These are phyloP conservation scores for Tuber indicum DNA, from an alignment of 495 filamentous ascomycete genomes.

Conservation along the genomic window DNA sequence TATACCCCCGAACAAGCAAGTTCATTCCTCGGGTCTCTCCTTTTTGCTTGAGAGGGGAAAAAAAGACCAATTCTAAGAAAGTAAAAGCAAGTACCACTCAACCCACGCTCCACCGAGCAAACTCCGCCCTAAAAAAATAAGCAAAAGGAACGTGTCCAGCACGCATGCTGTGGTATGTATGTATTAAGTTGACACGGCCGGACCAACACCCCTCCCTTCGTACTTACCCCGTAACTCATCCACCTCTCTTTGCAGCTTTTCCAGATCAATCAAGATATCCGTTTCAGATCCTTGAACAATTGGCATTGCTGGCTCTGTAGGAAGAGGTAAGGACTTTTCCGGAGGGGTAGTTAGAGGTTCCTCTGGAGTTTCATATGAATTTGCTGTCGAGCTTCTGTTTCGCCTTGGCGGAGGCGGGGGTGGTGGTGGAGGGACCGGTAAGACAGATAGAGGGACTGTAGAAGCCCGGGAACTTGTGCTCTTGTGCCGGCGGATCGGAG, in stretches of 20 bases:
- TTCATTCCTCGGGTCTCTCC: not conserved
- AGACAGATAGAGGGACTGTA: not conserved
- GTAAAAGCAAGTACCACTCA: not conserved
- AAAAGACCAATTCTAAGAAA: not conserved
- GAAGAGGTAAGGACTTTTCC: not conserved
- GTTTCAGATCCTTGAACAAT: constrained; percentile 13
- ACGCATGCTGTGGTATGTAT: not conserved
- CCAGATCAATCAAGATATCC: constrained; percentile 40
- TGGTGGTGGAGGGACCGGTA: constrained; percentile 11
- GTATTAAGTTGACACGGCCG: not conserved
- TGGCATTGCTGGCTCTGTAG: constrained; percentile 7
- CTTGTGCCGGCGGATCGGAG: constrained; percentile 32
- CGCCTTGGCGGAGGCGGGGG: constrained; percentile 30
- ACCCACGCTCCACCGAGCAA: not conserved
- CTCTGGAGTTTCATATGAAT: constrained; percentile 1
- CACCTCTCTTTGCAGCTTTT: constrained; percentile 38
- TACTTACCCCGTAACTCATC: constrained; percentile 38
- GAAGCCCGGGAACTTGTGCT: constrained; percentile 20
- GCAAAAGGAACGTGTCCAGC: not conserved
- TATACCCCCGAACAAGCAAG: not conserved
- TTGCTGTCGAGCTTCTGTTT: constrained; percentile 16
- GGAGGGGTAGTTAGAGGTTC: not conserved
- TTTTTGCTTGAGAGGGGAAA: not conserved
- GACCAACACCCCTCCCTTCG: constrained; percentile 15
- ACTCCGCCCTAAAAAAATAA: constrained; percentile 3